Conservation (phyloP, 2,329 filamentous ascomycete genomes). For the Diplodia scrobiculata region DNA sequence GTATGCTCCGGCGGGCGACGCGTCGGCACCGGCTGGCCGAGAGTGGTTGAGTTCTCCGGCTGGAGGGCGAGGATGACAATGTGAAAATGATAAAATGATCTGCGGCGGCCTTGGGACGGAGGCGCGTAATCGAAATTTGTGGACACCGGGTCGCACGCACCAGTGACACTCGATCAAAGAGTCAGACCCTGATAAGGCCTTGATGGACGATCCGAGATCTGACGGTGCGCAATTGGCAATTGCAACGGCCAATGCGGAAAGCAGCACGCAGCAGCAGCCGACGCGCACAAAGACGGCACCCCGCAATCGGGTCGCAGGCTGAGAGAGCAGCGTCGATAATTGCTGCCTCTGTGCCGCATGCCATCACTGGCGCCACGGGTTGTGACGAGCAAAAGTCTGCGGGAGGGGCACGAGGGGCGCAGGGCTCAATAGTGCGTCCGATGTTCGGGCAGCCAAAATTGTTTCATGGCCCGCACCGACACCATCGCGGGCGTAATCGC, state of each 20-base stretch:
- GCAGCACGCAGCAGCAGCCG: neutral
- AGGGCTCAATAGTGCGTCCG: constrained; percentile 19
- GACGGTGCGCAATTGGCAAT: neutral
- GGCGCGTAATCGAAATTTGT: constrained; percentile 10
- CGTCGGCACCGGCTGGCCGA: neutral
- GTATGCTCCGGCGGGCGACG: neutral
- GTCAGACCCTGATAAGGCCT: neutral
- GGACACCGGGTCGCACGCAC: constrained; percentile 6
- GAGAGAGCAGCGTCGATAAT: neutral
- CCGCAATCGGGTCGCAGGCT: neutral
- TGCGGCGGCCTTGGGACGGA: constrained; percentile 3
- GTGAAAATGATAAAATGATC: constrained; percentile 23
- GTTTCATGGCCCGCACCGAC: constrained; percentile 20
- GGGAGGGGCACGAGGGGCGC: constrained; percentile 13
- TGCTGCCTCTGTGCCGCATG: constrained; percentile 7
- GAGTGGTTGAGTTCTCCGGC: neutral
- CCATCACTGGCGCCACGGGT: constrained; percentile 23
- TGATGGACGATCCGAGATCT: neutral
- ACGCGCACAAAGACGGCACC: neutral
- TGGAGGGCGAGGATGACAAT: constrained; percentile 8
- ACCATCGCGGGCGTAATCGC: constrained; percentile 22
- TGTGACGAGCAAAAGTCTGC: constrained; percentile 26
- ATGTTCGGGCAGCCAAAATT: constrained; percentile 26
- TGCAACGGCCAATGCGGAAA: no score
- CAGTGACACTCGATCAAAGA: constrained; percentile 1